These are phyloP conservation scores for Colletotrichum chlorophyti DNA, from an alignment of 2,329 filamentous ascomycete species.

Conservation along the genomic window DNA sequence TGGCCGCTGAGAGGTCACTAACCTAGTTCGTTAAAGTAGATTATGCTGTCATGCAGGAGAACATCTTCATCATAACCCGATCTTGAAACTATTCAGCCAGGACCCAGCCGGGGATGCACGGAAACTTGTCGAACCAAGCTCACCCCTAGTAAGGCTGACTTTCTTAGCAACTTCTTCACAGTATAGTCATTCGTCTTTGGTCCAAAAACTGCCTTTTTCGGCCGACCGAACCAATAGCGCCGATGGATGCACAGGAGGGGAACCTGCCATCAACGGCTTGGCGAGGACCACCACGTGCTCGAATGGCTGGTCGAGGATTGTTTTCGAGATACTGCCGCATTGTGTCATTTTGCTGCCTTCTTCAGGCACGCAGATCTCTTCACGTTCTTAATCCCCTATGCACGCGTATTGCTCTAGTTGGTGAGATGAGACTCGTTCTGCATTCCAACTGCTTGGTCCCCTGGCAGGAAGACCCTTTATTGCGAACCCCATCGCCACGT, in stretches of 20 bases:
- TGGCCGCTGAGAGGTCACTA: no score
- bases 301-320: constrained; percentile 2
- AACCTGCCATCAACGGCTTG: constrained; percentile 3
- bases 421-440: background rate
- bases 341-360: background rate
- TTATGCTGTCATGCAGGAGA: background rate
- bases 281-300: constrained; percentile 13
- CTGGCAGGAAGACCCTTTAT: background rate
- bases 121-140: background rate
- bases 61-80: background rate
- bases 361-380: background rate
- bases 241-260: constrained; percentile 2
- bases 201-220: background rate
- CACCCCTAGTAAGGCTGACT: background rate
- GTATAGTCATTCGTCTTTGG: background rate
- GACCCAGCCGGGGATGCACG: background rate
- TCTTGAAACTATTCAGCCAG: background rate
- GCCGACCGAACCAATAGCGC: constrained; percentile 21
- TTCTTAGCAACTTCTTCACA: background rate
- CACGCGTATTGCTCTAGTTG: background rate
- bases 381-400: background rate
- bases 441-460: background rate
- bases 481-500: background rate
- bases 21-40: background rate
- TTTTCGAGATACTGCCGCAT: background rate